Conservation (phyloP, 148 eudicot species). For the Limonium bicolor region DNA sequence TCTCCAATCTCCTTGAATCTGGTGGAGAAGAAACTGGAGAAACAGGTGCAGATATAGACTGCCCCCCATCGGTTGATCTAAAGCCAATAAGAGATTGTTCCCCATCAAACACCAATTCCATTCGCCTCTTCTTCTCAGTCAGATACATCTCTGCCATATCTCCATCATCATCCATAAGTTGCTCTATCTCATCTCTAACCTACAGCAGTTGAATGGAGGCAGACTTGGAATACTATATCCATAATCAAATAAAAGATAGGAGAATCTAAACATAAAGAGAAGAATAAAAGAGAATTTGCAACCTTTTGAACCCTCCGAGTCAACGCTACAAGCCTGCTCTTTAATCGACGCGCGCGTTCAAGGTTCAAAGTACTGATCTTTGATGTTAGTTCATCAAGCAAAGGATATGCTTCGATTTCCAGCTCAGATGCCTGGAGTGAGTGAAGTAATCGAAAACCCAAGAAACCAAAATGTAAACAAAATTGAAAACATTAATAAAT, state of each 20-base stretch:
- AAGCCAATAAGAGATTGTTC: conserved; percentile 64
- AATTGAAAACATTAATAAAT: no score
- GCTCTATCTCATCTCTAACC: conserved; percentile 99
- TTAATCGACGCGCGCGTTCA: conserved; percentile 81
- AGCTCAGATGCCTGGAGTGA: conserved; percentile 94
- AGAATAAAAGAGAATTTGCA: not conserved
- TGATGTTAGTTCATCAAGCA: conserved; percentile 95
- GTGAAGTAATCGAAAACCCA: no score
- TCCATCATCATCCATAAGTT: conserved; percentile 99
- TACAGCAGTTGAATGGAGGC: conserved; percentile 9
- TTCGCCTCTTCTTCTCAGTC: conserved; percentile 76
- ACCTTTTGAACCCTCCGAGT: conserved; percentile 98
- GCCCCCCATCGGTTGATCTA: conserved; percentile 50
- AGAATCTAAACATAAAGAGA: conserved; percentile 1
- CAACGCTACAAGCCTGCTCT: conserved; percentile 91
- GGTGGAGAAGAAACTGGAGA: conserved; percentile 86
- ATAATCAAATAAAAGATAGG: not conserved
- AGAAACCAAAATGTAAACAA: no score
- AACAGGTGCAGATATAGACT: conserved; percentile 75
- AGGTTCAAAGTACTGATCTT: conserved; percentile 84
- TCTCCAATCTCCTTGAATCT: conserved; percentile 57
- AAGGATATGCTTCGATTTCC: conserved; percentile 91
- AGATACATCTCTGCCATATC: conserved; percentile 99
- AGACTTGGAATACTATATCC: not conserved
- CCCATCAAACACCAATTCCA: conserved; percentile 56